These are phyloP conservation scores for Bipolaris oryzae DNA, from an alignment of 2,329 filamentous ascomycete genomes.

Conservation along the genomic window DNA sequence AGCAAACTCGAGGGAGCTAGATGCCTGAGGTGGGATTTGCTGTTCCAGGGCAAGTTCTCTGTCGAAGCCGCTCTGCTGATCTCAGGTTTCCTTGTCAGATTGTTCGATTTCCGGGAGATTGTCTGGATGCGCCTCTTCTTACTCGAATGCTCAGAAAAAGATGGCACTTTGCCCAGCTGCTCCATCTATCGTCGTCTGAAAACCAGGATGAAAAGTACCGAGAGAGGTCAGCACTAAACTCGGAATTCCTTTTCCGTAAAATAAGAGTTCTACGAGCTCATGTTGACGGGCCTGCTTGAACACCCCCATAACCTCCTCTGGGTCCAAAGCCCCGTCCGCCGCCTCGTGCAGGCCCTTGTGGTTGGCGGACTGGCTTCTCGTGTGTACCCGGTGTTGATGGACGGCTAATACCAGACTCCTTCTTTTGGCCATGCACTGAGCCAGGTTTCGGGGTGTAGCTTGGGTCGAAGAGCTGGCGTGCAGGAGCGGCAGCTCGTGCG, in stretches of 20 bases:
- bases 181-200: no score
- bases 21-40: neutral
- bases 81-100: neutral
- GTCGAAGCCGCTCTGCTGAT: no score
- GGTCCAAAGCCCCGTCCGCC: conserved; percentile 78
- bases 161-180: neutral
- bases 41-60: neutral
- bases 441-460: conserved; percentile 70
- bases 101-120: neutral
- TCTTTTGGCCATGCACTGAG: conserved; percentile 54
- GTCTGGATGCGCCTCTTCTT: neutral
- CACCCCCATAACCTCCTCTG: conserved; percentile 56
- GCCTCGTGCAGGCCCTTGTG: conserved; percentile 75
- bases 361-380: conserved; percentile 73
- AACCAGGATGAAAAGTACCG: neutral
- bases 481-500: conserved; percentile 35
- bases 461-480: conserved; percentile 78
- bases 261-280: neutral
- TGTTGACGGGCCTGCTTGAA: conserved; percentile 26
- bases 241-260: neutral
- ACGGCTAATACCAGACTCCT: conserved; percentile 53
- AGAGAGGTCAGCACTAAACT: neutral
- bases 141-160: neutral
- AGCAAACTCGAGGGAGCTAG: neutral
- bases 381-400: conserved; percentile 64